phyloP scores from a whole-genome alignment of 1,284 basidiomycete genomes.

The Pseudozyma tsukubaensis region DNA sequence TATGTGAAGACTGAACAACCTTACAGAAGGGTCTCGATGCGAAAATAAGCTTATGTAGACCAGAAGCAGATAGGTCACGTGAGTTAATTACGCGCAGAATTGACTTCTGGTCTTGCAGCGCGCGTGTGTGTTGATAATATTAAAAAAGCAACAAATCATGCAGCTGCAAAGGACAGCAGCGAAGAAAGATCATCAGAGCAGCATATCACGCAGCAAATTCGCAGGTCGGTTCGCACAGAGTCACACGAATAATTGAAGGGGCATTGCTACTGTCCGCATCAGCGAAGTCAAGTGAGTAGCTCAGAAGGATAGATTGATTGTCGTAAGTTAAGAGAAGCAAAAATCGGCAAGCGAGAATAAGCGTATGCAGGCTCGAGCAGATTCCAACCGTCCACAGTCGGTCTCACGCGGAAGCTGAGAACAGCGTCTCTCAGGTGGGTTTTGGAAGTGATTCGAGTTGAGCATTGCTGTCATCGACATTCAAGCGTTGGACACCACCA shows the following conservation, averaged over 20 bases:
- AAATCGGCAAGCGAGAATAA: not conserved
- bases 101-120: not conserved
- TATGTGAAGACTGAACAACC: not conserved
- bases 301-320: too few relatives aligned
- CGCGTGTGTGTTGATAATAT: constrained; percentile 7
- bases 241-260: too few relatives aligned
- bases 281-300: not conserved
- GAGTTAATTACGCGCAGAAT: not conserved
- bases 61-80: not conserved
- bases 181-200: not conserved
- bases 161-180: not conserved
- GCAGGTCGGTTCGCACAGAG: not conserved
- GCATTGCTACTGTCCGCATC: too few relatives aligned
- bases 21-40: not conserved
- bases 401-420: not conserved
- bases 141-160: not conserved
- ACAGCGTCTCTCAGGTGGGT: not conserved
- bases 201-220: not conserved
- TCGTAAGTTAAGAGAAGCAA: too few relatives aligned
- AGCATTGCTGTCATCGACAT: not conserved
- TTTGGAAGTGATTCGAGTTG: not conserved
- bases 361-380: not conserved
- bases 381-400: not conserved
- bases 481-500: too few relatives aligned
- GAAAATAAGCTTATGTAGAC: not conserved